phyloP scores from a whole-genome alignment of 441 rosid genomes.

The Aquilaria agallochum region DNA sequence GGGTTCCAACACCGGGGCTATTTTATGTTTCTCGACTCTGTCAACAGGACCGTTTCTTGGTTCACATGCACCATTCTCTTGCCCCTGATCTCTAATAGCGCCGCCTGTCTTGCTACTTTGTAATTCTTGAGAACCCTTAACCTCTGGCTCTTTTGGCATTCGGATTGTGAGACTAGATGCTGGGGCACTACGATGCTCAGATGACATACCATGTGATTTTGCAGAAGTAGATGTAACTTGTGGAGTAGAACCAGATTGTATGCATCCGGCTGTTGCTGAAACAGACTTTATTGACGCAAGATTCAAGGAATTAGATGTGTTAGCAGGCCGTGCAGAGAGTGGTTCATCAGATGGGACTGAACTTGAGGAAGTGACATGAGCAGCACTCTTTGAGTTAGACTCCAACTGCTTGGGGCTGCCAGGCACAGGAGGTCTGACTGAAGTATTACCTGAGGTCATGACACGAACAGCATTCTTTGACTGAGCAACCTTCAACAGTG shows the following conservation, averaged over 20 bases:
- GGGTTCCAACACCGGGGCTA: conserved; percentile 21
- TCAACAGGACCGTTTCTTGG: conserved; percentile 17
- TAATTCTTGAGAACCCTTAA: conserved; percentile 21
- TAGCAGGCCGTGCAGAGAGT: conserved; percentile 26
- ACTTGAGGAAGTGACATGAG: conserved; percentile 13
- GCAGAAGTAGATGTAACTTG: conserved; percentile 24
- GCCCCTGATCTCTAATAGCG: conserved; percentile 28
- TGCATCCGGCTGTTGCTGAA: too few relatives aligned
- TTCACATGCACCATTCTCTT: conserved; percentile 24
- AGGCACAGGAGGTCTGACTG: conserved; percentile 31
- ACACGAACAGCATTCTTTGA: conserved; percentile 59
- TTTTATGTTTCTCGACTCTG: conserved; percentile 24
- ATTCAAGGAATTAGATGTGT: conserved; percentile 20
- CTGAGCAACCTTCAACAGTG: conserved; percentile 66
- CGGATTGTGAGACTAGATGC: conserved; percentile 23
- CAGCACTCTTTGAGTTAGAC: conserved; percentile 30
- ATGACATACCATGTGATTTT: conserved; percentile 18
- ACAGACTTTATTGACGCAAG: conserved; percentile 34
- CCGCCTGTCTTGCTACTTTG: conserved; percentile 21
- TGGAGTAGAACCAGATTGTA: conserved; percentile 10
- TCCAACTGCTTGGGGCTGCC: conserved; percentile 33
- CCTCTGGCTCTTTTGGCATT: conserved; percentile 30
- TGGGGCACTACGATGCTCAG: conserved; percentile 31
- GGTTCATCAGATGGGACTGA: conserved; percentile 26
- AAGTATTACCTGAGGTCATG: conserved; percentile 41